A percentile compares a stretch with the other conserved stretches of the same genome.
Evolutionary conservation across 306 rosid genomes (phyloP).

Genomic region (Hippophae gyantsensis): DNA sequence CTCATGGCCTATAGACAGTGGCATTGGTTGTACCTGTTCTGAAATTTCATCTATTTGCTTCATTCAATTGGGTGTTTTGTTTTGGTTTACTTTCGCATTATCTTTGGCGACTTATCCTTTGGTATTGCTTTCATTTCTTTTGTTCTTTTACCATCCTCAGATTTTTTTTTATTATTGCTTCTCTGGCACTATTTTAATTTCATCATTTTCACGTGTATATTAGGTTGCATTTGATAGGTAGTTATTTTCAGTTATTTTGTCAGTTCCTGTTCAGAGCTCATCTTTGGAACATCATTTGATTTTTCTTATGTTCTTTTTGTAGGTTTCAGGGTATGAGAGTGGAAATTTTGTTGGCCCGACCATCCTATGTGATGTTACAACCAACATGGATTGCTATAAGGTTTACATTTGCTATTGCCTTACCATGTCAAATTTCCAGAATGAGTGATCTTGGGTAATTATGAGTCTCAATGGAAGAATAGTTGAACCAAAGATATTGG

Average conservation of each 20-base stretch:
- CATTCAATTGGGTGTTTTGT: too few relatives aligned
- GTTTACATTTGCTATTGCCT: conserved; percentile 18
- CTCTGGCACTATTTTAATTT: background rate
- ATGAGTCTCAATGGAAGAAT: conserved; percentile 19
- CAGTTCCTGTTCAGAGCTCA: conserved; percentile 2
- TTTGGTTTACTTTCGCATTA: too few relatives aligned
- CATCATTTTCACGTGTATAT: background rate
- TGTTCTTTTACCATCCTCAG: too few relatives aligned
- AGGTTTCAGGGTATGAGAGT: conserved; percentile 62
- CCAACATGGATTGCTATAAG: conserved; percentile 61
- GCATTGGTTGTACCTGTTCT: too few relatives aligned
- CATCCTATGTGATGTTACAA: conserved; percentile 47
- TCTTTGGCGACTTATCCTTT: too few relatives aligned
- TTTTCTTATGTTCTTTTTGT: conserved; percentile 10
- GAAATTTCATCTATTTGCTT: too few relatives aligned
- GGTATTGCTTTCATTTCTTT: too few relatives aligned
- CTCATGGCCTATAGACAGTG: too few relatives aligned
- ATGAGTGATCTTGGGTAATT: conserved; percentile 15
- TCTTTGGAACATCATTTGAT: conserved; percentile 10
- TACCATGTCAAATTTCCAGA: conserved; percentile 1
- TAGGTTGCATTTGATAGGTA: background rate
- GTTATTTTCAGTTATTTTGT: background rate
- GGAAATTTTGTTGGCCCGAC: conserved; percentile 70
- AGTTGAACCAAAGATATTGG: conserved; percentile 19
- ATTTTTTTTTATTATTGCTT: background rate